Evolutionary conservation across 2,329 filamentous ascomycete species (phyloP), one percentile per base, ranked within the genome.

Genomic region (Metarhizium humberi): DNA sequence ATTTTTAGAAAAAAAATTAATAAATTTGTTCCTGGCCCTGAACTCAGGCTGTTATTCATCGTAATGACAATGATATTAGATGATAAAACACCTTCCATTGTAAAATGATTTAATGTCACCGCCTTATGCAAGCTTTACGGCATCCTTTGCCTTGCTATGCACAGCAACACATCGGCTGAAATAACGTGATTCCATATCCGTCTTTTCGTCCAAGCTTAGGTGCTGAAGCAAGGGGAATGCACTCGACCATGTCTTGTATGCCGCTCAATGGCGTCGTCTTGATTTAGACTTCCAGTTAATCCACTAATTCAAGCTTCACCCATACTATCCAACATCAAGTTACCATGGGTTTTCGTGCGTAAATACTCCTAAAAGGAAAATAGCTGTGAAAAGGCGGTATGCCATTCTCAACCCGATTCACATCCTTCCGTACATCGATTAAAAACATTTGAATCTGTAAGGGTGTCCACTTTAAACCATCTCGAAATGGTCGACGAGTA

Each of bases 371-470:
- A 48, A 71, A 74, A 0, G 71, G 69, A 47, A 74, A 69, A 57
- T 75, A 76, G 13, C 70, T 62, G 55, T 75, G 73, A 14, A 63
- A 68, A 49, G 59, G 63, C 0, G 70, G 68, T 20, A 71, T n/a
- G 4, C 66, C 66, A 20, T 70, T 65, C 8, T 60, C 62, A 20
- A 68, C 66, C 20, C 69, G 67, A 47, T 63, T 68, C n/a, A 75
- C 10, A 57, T 59, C 49, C 59, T 70, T 73, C 36, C 73, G 67
- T 6, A 76, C 73, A 11, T 72, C 67, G 32, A 76, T 60, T 5
- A 76, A 67, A 40, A 75, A 73, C 64, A 75, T 71, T 59, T 75
- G 71, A 36, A 74, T 72, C 59, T 75, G 71, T 16, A 72, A 55
- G 30, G 60, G 49, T 0, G 73, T 74, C 73, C 73, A 76, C 5